Evolutionary conservation across 1,284 basidiomycete species (phyloP), one percentile per base, ranked within the genome.

Genomic region (Tilletia horrida): DNA sequence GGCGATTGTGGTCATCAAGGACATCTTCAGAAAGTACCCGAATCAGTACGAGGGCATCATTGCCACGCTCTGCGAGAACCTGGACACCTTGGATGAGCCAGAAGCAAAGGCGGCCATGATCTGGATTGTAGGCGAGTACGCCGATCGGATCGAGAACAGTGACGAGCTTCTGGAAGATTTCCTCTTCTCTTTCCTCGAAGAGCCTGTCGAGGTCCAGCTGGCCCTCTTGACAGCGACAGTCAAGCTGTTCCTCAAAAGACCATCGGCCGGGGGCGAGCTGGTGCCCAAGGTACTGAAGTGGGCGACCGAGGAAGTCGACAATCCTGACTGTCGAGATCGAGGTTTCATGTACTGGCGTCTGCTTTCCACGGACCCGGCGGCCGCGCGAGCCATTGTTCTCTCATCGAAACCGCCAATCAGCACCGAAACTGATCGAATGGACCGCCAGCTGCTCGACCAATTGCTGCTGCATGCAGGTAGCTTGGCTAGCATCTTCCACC

Each of bases 321-420:
- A 96, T 80, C 94, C 96, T 6, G 96, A 99, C 84, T 85, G 97
- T 50, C 88, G 96, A 40, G 96, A 99, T 83, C 86, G 96, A 69
- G 96, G 95, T 0, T 98, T 95, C 85, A 97, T 99, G 90, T 99
- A 98, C 84, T 98, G 95, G 95, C 89, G 96, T 61, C 86, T 99
- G 83, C 86, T 98, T 45, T 95, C 95, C 1, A 90, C 93, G 74
- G 93, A 97, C 81, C 93, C 96, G 1, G 85, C 89, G 1, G 89
- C 90, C 1, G 95, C 96, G 2, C 87, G 90, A 50, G 68, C 92
- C 73, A 90, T 98, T 69, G 93, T 98, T n/a, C 86, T 98, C 21
- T 87, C 91, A 8, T 91, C 93, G 72, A 97, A 97, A 77, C 96
- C 96, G 18, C 86, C 92, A 2, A 97, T 98, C 73, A 94, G 92